phyloP scores from a whole-genome alignment of 23 red algal species.

The Porphyridium purpureum region DNA sequence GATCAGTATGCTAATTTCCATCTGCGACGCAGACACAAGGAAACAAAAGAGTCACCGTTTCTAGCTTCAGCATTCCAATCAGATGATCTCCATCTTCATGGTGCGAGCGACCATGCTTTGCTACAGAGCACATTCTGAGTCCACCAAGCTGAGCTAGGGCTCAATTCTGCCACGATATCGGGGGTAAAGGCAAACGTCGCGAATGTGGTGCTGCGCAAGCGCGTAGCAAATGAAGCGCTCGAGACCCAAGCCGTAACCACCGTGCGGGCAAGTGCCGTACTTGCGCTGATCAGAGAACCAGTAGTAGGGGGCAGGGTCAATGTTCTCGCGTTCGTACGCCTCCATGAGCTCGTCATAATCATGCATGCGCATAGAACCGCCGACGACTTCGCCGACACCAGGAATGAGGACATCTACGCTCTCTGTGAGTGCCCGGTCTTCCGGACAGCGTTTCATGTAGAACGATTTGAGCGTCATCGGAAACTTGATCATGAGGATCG shows the following conservation, averaged over 20 bases:
- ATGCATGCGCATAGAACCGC: slow-evolving; percentile 92
- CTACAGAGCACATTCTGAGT: neutral
- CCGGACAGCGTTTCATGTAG: slow-evolving; percentile 93
- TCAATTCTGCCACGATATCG: slow-evolving; percentile 74
- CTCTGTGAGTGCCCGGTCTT: slow-evolving; percentile 69
- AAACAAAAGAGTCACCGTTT: too few relatives aligned
- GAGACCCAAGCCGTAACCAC: slow-evolving; percentile 88
- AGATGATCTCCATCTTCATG: neutral
- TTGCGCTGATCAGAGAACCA: slow-evolving; percentile 98
- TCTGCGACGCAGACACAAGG: too few relatives aligned
- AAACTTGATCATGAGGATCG: slow-evolving; percentile 76
- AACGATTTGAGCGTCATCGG: slow-evolving; percentile 81
- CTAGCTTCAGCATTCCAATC: too few relatives aligned
- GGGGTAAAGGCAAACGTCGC: slow-evolving; percentile 90
- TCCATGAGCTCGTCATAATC: slow-evolving; percentile 61
- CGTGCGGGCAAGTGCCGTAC: slow-evolving; percentile 85
- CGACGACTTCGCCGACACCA: slow-evolving; percentile 91
- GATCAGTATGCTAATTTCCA: too few relatives aligned
- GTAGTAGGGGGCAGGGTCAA: slow-evolving; percentile 80
- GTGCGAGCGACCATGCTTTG: neutral
- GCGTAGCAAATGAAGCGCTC: slow-evolving; percentile 89
- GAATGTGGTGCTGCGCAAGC: slow-evolving; percentile 74
- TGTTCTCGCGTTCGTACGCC: slow-evolving; percentile 81
- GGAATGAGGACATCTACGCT: slow-evolving; percentile 77
- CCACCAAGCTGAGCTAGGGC: slow-evolving; percentile 11